Evolutionary conservation across 2,329 filamentous ascomycete species (phyloP), one percentile per base, ranked within the genome.

Genomic region (Bipolaris bicolor): DNA sequence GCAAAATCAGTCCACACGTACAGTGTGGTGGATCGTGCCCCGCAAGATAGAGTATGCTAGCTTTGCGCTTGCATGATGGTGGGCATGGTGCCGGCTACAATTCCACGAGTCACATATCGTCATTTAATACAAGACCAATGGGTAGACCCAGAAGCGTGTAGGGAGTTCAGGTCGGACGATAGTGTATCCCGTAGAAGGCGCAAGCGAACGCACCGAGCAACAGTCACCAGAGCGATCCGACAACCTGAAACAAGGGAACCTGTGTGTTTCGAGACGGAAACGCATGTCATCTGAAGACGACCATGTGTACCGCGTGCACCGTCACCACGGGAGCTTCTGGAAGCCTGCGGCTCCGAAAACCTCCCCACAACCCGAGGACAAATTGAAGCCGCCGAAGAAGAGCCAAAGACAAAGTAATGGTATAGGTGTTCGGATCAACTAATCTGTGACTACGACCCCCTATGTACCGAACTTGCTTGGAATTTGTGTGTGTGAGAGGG

Each of bases 341-440:
- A 67, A 64, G 49, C 22, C 51, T 54, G 58, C 49, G 40, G 29
- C 48, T 55, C 40, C 56, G 62, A 62, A 55, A 34, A 18, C n/a
- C 49, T 33, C 39, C 45, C 11, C 37, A 52, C 11, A 31, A 20
- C 26, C 31, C 33, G 26, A 37, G 20, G 39, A n/a, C 20, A 26
- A 15, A 34, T 15, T 29, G 33, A 49, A 49, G 34, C 10, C 22
- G n/a, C 33, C 22, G 15, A 24, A n/a, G 22, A 20, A 33, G 55
- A 39, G 37, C n/a, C 16, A 46, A 49, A 46, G 37, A 41, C n/a
- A 54, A 55, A 53, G 52, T 51, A 41, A 50, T 26, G n/a, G 9
- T 22, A 26, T 18, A n/a, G 24, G 15, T 11, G 15, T n/a, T 22
- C 33, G 4, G 33, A 49, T 33, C 29, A 15, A 15, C 15, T 40